phyloP scores from a whole-genome alignment of 2,329 filamentous ascomycete genomes.

The Clonostachys byssicola region DNA sequence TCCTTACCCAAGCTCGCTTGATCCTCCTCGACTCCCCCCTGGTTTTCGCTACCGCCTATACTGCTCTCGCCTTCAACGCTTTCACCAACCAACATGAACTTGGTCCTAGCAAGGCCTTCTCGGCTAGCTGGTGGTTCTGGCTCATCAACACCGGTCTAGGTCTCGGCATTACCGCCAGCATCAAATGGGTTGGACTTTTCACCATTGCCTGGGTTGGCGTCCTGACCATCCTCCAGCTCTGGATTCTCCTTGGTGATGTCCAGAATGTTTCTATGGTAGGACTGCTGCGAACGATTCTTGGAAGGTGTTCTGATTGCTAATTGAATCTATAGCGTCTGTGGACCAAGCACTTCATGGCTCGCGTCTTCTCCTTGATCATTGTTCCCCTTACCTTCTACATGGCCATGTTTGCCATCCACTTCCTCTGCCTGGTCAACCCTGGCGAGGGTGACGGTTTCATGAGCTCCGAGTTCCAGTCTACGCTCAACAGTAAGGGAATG shows the following conservation, averaged over 20 bases:
- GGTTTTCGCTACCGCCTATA: conserved; percentile 89
- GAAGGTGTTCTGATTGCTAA: neutral
- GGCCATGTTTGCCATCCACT: conserved; percentile 96
- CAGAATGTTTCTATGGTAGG: conserved; percentile 76
- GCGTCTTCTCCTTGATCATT: conserved; percentile 85
- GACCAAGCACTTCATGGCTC: conserved; percentile 91
- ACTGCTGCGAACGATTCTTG: conserved; percentile 2
- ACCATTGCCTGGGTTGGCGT: conserved; percentile 97
- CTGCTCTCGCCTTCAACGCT: conserved; percentile 81
- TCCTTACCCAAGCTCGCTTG: conserved; percentile 89
- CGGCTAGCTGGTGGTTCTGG: conserved; percentile 97
- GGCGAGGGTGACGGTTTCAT: conserved; percentile 98
- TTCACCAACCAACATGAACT: conserved; percentile 98
- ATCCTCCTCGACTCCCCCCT: conserved; percentile 96
- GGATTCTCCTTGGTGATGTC: conserved; percentile 87
- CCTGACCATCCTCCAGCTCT: conserved; percentile 87
- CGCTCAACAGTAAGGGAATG: conserved; percentile 95
- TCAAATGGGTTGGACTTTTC: conserved; percentile 99
- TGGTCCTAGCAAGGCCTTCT: conserved; percentile 83
- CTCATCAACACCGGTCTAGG: conserved; percentile 80
- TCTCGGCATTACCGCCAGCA: conserved; percentile 85
- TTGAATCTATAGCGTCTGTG: conserved; percentile 58
- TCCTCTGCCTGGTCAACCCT: conserved; percentile 86
- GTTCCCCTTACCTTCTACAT: conserved; percentile 90
- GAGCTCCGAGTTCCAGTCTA: conserved; percentile 98